Base-by-base conservation (phyloP, 441 rosid genomes). In the Euphorbia corollata region DNA sequence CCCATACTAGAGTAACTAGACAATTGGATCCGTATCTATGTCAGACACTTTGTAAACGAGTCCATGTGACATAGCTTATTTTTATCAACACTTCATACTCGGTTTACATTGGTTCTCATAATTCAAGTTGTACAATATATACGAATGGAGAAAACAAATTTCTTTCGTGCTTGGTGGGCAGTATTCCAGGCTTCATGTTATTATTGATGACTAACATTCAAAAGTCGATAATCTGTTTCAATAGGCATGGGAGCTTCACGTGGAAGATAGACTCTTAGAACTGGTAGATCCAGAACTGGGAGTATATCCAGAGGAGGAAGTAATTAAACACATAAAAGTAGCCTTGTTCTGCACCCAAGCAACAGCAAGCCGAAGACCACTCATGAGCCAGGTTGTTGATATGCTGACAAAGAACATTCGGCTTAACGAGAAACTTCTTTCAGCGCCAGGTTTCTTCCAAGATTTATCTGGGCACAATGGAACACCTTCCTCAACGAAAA, bases 321-420 rank as follows among this genome's bases (percentile, higher is more conserved):
- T 79, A 59, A 43, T 80, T 36, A 74, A 85, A 54, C 76, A 82
- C 77, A 76, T 86, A 56, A 88, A 88, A 76, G 82, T 88, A 24
- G 91, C 94, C 10, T 72, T 84, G 57, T 84, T 88, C 85, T 86
- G 94, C 74, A 82, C 94, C n/a, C 91, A 88, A 67, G 79, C 78
- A 48, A 74, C 68, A 30, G 82, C 81, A 15, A 84, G 50, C 65
- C 79, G 85, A 41, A 80, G 89, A 69, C 94, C 91, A 5, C 24
- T 36, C 18, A 83, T 84, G 89, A 78, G 87, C 73, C 87, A 84
- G 79, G 94, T 84, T 34, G 78, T 84, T 5, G 80, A 83, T 43
- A 88, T 88, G 94, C 85, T 88, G 15, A 75, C 86, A 0, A 83
- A 47, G 75, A 65, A 78, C 23, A 78, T 76, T 13, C 73, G 75